These are phyloP conservation scores for Zelonia costaricensis DNA, from an alignment of 208 protist genomes.

Conservation along the genomic window DNA sequence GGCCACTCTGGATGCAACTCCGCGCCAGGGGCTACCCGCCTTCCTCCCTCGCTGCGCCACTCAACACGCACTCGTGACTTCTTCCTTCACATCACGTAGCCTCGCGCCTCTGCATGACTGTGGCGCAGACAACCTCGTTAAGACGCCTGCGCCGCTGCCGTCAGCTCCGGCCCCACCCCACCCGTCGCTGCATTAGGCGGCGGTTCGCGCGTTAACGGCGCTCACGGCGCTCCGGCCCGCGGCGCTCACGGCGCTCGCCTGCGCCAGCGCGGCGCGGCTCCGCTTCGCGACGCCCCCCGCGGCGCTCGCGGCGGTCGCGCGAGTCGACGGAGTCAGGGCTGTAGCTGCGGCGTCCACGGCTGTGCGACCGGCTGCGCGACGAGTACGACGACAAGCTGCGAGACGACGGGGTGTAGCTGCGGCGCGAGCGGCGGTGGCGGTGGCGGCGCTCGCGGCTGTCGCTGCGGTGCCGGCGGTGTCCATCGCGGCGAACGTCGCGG, in stretches of 20 bases:
- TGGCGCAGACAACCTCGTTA: background rate
- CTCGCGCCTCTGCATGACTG: too few relatives aligned
- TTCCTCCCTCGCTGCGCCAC: too few relatives aligned
- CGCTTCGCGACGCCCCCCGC: conserved; percentile 5
- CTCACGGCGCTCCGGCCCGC: conserved; percentile 16
- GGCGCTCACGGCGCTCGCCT: conserved; percentile 14
- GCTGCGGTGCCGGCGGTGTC: conserved; percentile 18
- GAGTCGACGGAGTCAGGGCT: conserved; percentile 25
- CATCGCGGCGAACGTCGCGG: conserved; percentile 8
- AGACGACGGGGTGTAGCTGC: conserved; percentile 26
- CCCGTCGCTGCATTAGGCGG: too few relatives aligned
- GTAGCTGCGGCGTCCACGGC: conserved; percentile 22
- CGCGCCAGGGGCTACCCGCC: too few relatives aligned
- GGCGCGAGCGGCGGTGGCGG: conserved; percentile 31
- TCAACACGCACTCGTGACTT: background rate
- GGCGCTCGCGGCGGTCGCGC: conserved; percentile 17
- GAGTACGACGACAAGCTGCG: conserved; percentile 13
- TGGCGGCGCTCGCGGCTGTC: conserved; percentile 20
- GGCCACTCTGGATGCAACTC: too few relatives aligned
- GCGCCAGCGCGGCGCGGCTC: conserved; percentile 19
- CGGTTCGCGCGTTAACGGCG: conserved; percentile 1
- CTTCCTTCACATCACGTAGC: too few relatives aligned
- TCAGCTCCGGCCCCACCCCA: too few relatives aligned
- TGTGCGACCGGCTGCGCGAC: conserved; percentile 20
- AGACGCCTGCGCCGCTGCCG: background rate